Conservation (phyloP, 768 basidiomycete species). For the Mrakia gelida region DNA sequence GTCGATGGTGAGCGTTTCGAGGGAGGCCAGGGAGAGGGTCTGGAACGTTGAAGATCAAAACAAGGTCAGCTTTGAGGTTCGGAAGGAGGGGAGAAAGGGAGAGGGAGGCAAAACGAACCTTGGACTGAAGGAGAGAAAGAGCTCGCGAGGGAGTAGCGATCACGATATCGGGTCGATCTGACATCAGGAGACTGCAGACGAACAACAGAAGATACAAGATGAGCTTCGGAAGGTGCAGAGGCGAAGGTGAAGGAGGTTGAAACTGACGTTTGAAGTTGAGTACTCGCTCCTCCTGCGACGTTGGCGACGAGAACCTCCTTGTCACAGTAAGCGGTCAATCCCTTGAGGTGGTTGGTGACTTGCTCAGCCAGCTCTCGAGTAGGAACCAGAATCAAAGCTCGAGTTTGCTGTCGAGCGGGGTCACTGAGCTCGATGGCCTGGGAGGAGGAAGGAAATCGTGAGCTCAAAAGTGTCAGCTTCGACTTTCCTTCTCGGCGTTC, state of each 20-base stretch:
- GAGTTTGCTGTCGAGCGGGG: constrained; percentile 50
- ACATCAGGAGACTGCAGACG: constrained; percentile 40
- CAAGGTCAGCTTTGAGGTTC: constrained; percentile 1
- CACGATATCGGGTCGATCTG: constrained; percentile 73
- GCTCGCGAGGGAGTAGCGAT: constrained; percentile 72
- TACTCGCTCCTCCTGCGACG: constrained; percentile 64
- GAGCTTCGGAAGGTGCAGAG: neutral
- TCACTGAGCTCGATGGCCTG: constrained; percentile 31
- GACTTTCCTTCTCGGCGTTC: neutral
- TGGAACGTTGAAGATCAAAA: constrained; percentile 39
- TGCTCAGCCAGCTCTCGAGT: constrained; percentile 92
- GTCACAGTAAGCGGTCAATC: constrained; percentile 71
- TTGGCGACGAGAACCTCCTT: constrained; percentile 67
- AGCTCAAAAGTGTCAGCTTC: neutral
- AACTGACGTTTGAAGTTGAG: constrained; percentile 54
- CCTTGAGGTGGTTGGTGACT: constrained; percentile 64
- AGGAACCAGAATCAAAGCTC: constrained; percentile 58
- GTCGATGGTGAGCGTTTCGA: constrained; percentile 89
- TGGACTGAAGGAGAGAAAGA: constrained; percentile 63
- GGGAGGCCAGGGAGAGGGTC: constrained; percentile 60
- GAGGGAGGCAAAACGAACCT: constrained; percentile 48
- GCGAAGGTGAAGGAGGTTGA: neutral
- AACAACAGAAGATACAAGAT: neutral
- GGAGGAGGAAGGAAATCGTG: neutral
- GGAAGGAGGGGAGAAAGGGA: neutral